Evolutionary conservation across 352 stramenopile species (phyloP), one percentile per base, ranked within the genome.

Genomic region (Phytophthora rubi): DNA sequence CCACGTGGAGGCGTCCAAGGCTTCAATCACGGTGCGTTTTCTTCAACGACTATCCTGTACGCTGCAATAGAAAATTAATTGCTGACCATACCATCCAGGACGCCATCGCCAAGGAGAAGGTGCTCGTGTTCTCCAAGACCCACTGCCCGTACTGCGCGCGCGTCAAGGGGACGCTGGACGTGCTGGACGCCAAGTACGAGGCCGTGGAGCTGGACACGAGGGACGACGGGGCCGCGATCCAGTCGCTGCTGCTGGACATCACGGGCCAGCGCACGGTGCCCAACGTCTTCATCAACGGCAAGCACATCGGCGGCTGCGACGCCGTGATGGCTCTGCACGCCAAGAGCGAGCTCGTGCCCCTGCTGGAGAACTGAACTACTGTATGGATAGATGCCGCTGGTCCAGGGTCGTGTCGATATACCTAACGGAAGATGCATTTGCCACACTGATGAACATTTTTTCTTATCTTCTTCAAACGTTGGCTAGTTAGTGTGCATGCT

Each of bases 271-370:
- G 90, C 72, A 99, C 96, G 1, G 97, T 99, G 49, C 97, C 98
- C 2, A 99, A 99, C 82, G 96, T 99, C 35, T 99, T 99, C 81
- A 96, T 99, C 70, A 98, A 97, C 52, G 96, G 97, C 65, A 83
- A 98, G 71, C 93, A 98, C 86, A 86, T 99, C 62, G 97, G 97
- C 71, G 97, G 97, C 60, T 98, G 97, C 65, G 96, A 99, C 72
- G 71, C 76, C 12, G 75, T 84, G 9, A 68, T 89, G 64, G 68
- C 44, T 16, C 80, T 93, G 48, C 81, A 93, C 66, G 75, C 76
- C 15, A 72, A 74, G 52, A 81, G 80, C 33, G 79, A 92, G 75
- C 76, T 93, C 35, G 61, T 83, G 47, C 63, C 80, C 0, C 70
- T 92, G 65, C 73, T 90, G 37, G 60, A 92, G 70, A 83, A 88